Conservation (phyloP, 306 rosid genomes). For the Glycine tomentella region DNA sequence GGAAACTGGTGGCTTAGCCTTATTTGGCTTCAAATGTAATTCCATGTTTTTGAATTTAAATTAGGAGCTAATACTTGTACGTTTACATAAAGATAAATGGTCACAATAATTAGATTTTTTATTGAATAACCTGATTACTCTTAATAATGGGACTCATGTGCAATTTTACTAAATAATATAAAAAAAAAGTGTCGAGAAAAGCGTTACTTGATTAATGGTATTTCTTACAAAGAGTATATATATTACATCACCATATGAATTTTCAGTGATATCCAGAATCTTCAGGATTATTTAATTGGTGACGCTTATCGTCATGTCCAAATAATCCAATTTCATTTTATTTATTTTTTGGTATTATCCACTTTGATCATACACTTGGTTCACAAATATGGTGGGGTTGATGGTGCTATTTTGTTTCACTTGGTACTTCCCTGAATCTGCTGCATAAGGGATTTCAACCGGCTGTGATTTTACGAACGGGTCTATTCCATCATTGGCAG, state of each 20-base stretch:
- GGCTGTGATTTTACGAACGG: conserved; percentile 50
- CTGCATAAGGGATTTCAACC: conserved; percentile 49
- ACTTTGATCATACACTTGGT: conserved; percentile 56
- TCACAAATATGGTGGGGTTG: conserved; percentile 56
- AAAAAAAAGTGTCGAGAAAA: neutral
- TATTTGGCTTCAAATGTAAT: conserved; percentile 1
- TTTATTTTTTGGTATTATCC: conserved; percentile 46
- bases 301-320: conserved; percentile 44
- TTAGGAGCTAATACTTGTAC: too few species aligned
- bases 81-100: too few species aligned
- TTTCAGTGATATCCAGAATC: too few species aligned
- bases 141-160: neutral
- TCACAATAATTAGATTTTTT: too few species aligned
- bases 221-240: neutral
- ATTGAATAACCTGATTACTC: too few species aligned
- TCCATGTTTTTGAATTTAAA: too few species aligned
- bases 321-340: conserved; percentile 42
- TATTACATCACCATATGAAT: too few species aligned
- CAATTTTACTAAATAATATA: neutral
- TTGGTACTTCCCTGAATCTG: conserved; percentile 59
- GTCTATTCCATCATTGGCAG: conserved; percentile 55
- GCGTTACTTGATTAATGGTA: neutral
- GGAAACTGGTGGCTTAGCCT: conserved; percentile 5
- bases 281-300: conserved; percentile 47
- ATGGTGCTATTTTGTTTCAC: conserved; percentile 52